phyloP scores from a whole-genome alignment of 148 eudicot genomes.

The Cornus suecica region DNA sequence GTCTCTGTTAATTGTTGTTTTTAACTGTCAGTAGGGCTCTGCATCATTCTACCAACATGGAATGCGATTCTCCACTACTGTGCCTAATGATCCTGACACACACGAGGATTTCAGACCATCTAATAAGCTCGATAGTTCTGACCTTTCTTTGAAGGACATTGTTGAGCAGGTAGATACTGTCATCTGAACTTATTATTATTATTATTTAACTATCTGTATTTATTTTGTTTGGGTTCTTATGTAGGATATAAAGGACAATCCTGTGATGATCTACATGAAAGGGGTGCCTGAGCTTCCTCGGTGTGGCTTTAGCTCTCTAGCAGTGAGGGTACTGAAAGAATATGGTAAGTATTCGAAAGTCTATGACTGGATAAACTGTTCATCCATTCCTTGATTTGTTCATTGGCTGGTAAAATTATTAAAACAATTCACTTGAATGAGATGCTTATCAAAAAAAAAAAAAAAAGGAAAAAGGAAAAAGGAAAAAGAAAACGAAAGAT shows the following conservation, averaged over 20 bases:
- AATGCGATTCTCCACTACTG: slow-evolving; percentile 57
- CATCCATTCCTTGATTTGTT: background rate
- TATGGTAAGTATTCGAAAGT: slow-evolving; percentile 54
- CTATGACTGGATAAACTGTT: background rate
- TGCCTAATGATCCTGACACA: slow-evolving; percentile 74
- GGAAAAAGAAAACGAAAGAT: too few relatives aligned
- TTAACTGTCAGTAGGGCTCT: slow-evolving; percentile 41
- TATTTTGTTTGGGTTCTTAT: slow-evolving; percentile 7
- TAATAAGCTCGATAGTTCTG: slow-evolving; percentile 59
- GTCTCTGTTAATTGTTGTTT: slow-evolving; percentile 6
- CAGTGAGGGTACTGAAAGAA: slow-evolving; percentile 72
- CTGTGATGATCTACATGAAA: slow-evolving; percentile 93
- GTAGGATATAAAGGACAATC: slow-evolving; percentile 90
- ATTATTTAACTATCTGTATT: slow-evolving; percentile 1
- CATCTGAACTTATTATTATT: background rate
- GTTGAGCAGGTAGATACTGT: slow-evolving; percentile 71
- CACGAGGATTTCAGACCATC: slow-evolving; percentile 91
- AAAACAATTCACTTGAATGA: too few relatives aligned
- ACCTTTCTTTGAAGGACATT: slow-evolving; percentile 51
- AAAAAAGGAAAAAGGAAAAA: too few relatives aligned
- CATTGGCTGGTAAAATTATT: background rate
- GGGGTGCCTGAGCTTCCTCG: slow-evolving; percentile 85
- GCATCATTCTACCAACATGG: slow-evolving; percentile 42
- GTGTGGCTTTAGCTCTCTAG: slow-evolving; percentile 92
- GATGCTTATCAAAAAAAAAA: too few relatives aligned